Evolutionary conservation across 805 yeast species (phyloP), one percentile per base, ranked within the genome.

Genomic region (Maudiozyma saulgeensis): DNA sequence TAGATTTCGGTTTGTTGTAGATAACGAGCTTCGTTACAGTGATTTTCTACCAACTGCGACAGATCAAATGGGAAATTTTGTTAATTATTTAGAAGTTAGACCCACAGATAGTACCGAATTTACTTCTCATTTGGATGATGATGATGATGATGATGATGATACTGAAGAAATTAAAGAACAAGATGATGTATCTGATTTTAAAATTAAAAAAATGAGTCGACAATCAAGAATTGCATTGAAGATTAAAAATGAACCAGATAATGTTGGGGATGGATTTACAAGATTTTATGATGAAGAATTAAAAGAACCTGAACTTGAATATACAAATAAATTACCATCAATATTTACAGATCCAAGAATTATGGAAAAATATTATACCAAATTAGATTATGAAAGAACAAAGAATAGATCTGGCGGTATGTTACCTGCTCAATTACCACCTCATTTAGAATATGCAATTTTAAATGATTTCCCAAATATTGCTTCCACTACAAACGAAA

Each of bases 391-490:
- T 15, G 41, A 45, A 81, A 78, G 57, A 77, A 82, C 41, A 80
- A 81, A 61, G 25, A 71, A 71, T 38, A 75, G 71, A 67, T 80
- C 72, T 73, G 61, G 74, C 2, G 73, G 75, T 75, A 51, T 90
- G 46, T 87, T 93, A 31, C 98, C 99, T 19, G 98, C 99, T 16
- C 95, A 85, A 63, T 73, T 91, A 43, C 99, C 99, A 6, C 98
- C 98, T 7, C 98, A 91, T 65, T 73, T 91, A 51, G 99, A 93
- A 62, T 83, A 84, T 60, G 98, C 91, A 46, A 88, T 91, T 49
- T 75, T 91, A 61, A 93, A 93, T 69, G 80, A 80, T 54, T 82
- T 75, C 70, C 60, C 68, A 15, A 42, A 42, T 2, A 58, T 47
- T 41, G 49, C 58, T 18, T 55, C 56, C 11, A 53, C 54, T 2